Evolutionary conservation across 345 rosid species (phyloP).

Genomic region (Lumnitzera littorea): DNA sequence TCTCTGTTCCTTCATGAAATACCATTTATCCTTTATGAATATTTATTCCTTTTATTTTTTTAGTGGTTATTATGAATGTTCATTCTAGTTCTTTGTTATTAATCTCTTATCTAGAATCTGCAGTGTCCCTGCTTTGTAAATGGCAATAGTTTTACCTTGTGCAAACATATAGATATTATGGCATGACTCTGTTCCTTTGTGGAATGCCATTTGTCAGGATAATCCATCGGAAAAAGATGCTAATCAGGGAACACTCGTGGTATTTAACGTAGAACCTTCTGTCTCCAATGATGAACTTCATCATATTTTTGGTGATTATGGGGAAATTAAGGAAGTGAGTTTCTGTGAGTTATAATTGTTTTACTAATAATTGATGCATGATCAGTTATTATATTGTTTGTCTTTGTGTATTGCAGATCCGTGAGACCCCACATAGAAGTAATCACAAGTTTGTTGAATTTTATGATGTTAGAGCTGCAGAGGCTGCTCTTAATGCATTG

Average conservation of each 20-base stretch:
- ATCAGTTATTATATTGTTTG: neutral
- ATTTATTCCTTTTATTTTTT: too few species aligned
- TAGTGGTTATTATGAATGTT: too few species aligned
- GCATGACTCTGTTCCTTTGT: conserved; percentile 1
- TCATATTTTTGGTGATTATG: conserved; percentile 26
- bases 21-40: too few species aligned
- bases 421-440: conserved; percentile 19
- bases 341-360: conserved; percentile 5
- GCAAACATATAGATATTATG: conserved; percentile 5
- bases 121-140: neutral
- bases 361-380: neutral
- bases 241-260: conserved; percentile 25
- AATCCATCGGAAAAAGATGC: conserved; percentile 26
- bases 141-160: neutral
- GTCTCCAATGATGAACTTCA: conserved; percentile 28
- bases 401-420: conserved; percentile 16
- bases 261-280: conserved; percentile 28
- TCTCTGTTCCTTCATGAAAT: too few species aligned
- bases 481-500: conserved; percentile 27
- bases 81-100: too few species aligned
- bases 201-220: conserved; percentile 16
- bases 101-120: too few species aligned
- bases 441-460: conserved; percentile 28
- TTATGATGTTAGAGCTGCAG: conserved; percentile 35
- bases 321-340: conserved; percentile 32